Percentiles rank a stretch among this genome's conserved stretches.
Conservation (phyloP, 495 filamentous ascomycete species). For the Tuber umbilicatum region DNA sequence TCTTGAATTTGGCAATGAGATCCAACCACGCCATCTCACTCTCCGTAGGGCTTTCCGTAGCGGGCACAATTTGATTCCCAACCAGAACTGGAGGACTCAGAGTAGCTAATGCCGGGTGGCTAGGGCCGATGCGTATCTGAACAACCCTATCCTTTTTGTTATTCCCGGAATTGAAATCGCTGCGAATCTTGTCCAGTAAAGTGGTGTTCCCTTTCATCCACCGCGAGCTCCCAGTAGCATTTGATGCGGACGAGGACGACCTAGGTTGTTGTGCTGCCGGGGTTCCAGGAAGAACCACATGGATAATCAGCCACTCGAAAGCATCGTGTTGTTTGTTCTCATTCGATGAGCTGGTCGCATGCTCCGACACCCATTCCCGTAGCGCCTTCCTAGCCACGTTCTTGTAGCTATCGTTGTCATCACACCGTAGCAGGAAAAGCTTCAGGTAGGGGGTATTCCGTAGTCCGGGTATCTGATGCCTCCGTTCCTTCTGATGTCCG, state of each 20-base stretch:
- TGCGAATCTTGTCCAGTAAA: conserved; percentile 79
- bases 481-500: conserved; percentile 51
- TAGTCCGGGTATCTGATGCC: conserved; percentile 92
- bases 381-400: conserved; percentile 64
- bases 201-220: conserved; percentile 75
- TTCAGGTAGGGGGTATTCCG: conserved; percentile 93
- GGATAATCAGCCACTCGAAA: conserved; percentile 92
- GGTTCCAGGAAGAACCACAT: conserved; percentile 78
- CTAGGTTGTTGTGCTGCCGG: conserved; percentile 64
- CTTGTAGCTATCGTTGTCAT: conserved; percentile 93
- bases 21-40: conserved; percentile 70
- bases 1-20: conserved; percentile 77
- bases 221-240: conserved; percentile 50
- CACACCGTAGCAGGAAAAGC: conserved; percentile 77
- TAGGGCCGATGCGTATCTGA: conserved; percentile 65
- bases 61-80: conserved; percentile 40
- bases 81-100: conserved; percentile 37
- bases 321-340: conserved; percentile 76
- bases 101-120: conserved; percentile 43
- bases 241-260: conserved; percentile 43
- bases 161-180: conserved; percentile 76
- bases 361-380: conserved; percentile 81
- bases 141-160: conserved; percentile 79
- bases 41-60: conserved; percentile 59
- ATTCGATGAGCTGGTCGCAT: conserved; percentile 51